Percentiles rank a stretch among this genome's conserved stretches.
phyloP scores from a whole-genome alignment of 441 rosid species.

The Euphorbia celastroides region DNA sequence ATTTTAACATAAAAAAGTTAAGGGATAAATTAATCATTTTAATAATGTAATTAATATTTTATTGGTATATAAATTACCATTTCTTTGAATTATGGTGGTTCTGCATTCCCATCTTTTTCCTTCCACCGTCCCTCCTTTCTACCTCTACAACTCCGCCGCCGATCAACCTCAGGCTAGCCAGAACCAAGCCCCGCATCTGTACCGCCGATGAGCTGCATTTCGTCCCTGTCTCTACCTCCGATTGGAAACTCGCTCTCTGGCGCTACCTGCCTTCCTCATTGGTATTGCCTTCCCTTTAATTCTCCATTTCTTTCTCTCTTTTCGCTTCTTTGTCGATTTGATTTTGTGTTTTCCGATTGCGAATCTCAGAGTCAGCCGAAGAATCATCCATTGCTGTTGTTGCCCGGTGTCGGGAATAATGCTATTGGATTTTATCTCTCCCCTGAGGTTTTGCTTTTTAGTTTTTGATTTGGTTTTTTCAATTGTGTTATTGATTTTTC shows the following conservation, averaged over 20 bases:
- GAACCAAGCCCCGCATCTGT: slow-evolving; percentile 53
- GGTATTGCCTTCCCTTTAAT: slow-evolving; percentile 23
- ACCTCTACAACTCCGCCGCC: slow-evolving; percentile 1
- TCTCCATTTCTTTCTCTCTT: background rate
- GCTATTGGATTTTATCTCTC: slow-evolving; percentile 86
- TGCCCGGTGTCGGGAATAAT: slow-evolving; percentile 85
- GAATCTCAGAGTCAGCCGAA: slow-evolving; percentile 45
- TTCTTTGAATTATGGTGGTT: background rate
- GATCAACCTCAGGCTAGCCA: slow-evolving; percentile 5
- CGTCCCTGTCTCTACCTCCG: slow-evolving; percentile 47
- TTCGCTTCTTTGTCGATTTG: background rate
- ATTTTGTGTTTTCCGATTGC: background rate
- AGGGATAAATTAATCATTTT: too few relatives aligned
- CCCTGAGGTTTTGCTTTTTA: slow-evolving; percentile 31
- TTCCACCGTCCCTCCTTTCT: background rate
- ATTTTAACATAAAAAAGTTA: too few relatives aligned
- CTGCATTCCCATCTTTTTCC: background rate
- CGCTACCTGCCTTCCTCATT: slow-evolving; percentile 71
- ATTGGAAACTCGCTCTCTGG: slow-evolving; percentile 95
- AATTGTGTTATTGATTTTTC: background rate
- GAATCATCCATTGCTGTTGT: slow-evolving; percentile 72
- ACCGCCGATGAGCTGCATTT: slow-evolving; percentile 86
- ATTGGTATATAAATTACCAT: too few relatives aligned
- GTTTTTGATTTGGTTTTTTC: background rate
- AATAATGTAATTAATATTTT: too few relatives aligned